Evolutionary conservation across 1,284 basidiomycete species (phyloP), one percentile per base, ranked within the genome.

Genomic region (Polyporus tsugae): DNA sequence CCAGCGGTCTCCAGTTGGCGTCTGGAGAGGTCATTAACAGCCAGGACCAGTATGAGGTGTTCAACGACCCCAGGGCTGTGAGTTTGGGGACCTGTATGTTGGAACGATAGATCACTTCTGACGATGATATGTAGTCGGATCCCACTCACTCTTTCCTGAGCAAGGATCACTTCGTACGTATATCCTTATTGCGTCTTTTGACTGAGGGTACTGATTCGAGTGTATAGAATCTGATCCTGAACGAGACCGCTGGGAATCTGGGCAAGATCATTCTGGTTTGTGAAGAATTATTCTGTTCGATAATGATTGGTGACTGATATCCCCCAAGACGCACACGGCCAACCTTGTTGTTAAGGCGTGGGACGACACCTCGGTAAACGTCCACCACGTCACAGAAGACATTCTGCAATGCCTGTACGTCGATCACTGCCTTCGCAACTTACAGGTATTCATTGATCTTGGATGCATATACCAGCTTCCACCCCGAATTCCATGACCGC

Each of bases 81-180:
- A 76, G 90, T 80, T 4, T 3, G 11, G 11, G 0, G 7, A 0
- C 0, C 6, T 10, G 10, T 19, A 33, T 29, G 15, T 6, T 2
- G 6, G n/a, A 22, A 22, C 33, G 9, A 1, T 33, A 13, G 6
- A 10, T 17, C 19, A 19, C 38, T 36, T 41, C 67, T 69, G 22
- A 70, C 60, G 13, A 36, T 33, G 62, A 53, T 29, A 7, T 25
- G 1, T 73, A 92, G 90, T 93, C 91, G 35, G 94, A 96, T 79
- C 94, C 94, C 1, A 95, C 94, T 1, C 94, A 95, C 79, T 93
- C 92, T 5, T 92, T 93, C 83, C 79, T 94, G 78, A 91, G 89
- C 78, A 93, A 93, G 81, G 93, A 94, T 76, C 91, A 93, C 73
- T 93, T 93, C 71, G 91, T 92, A 73, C 71, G 91, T 84, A 15